Base-by-base conservation (phyloP, 768 basidiomycete genomes). In the Psilocybe cubensis region DNA sequence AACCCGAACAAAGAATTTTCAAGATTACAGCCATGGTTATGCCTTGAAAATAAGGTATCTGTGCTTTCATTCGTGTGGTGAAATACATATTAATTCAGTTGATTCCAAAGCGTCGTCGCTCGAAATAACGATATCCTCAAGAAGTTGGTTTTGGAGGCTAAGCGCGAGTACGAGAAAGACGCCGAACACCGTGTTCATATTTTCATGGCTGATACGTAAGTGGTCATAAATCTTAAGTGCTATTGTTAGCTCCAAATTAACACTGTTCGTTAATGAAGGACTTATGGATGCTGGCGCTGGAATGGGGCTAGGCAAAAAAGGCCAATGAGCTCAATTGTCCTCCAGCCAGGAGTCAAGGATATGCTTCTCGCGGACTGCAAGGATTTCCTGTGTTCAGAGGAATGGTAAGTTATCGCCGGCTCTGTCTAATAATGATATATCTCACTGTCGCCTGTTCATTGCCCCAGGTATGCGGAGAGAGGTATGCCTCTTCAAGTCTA, bases 241-340 rank as follows among this genome's bases (percentile, higher is more conserved):
- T 51, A 25, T 52, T 43, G 40, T 59, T 42, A 43, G 42, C 38
- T 11, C 27, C n/a, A 51, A 17, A 56, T 47, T 58, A 49, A 56
- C 27, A 31, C 64, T 58, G 53, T 43, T 46, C 20, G 41, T 49
- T 17, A 56, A 54, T 56, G 43, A 61, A 89, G 88, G 45, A 83
- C 86, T 8, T 89, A 89, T 65, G 82, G 81, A 1, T 86, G 86
- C 65, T 95, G 93, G 93, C 80, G 91, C 55, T 93, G 91, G 88
- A 94, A 92, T 63, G 92, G 91, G 41, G 89, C 92, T 4, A 82
- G 91, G 47, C 90, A 93, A 66, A 95, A 95, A 72, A 83, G 92
- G 28, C 92, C 93, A 0, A 89, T 95, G 88, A 91, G 88, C 65
- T 94, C 92, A n/a, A 94, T 95, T 59, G 92, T 94, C 12, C 80